phyloP scores from a whole-genome alignment of 2,329 filamentous ascomycete species.

The Stachybotrys chlorohalonatus region DNA sequence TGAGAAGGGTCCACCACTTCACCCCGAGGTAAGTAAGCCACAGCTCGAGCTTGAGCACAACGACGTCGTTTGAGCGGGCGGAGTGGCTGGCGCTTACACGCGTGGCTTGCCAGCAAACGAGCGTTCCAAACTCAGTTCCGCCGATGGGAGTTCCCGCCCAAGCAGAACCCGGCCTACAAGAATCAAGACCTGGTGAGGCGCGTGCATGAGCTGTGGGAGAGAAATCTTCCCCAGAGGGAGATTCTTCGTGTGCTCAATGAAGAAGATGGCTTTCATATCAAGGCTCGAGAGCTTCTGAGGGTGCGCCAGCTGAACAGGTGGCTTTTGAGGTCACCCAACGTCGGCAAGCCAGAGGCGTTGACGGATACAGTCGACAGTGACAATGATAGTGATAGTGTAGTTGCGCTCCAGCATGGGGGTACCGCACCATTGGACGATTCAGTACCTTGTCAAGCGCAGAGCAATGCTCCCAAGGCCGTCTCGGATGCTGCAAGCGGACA shows the following conservation, averaged over 20 bases:
- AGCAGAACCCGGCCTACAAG: conserved; percentile 63
- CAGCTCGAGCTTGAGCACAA: background rate
- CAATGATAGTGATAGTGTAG: background rate
- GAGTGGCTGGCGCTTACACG: background rate
- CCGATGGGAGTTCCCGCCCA: conserved; percentile 69
- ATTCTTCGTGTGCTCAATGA: conserved; percentile 63
- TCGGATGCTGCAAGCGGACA: background rate
- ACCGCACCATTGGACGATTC: conserved; percentile 1
- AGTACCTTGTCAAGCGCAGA: background rate
- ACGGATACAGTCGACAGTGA: conserved; percentile 5
- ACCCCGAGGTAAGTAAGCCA: conserved; percentile 57
- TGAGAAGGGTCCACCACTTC: conserved; percentile 57
- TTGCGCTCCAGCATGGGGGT: background rate
- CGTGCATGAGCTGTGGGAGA: conserved; percentile 70
- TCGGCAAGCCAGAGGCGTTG: conserved; percentile 35
- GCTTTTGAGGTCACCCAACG: conserved; percentile 53
- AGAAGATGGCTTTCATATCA: conserved; percentile 64
- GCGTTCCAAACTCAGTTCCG: conserved; percentile 70
- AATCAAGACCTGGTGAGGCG: conserved; percentile 58
- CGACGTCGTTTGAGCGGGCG: background rate
- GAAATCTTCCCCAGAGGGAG: conserved; percentile 61
- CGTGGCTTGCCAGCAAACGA: conserved; percentile 48
- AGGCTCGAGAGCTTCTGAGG: conserved; percentile 60
- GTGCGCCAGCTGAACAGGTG: conserved; percentile 61
- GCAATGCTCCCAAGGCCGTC: background rate